These are phyloP conservation scores for Sextonia rubra DNA, from an alignment of 164 flowering plant genomes.

Conservation along the genomic window DNA sequence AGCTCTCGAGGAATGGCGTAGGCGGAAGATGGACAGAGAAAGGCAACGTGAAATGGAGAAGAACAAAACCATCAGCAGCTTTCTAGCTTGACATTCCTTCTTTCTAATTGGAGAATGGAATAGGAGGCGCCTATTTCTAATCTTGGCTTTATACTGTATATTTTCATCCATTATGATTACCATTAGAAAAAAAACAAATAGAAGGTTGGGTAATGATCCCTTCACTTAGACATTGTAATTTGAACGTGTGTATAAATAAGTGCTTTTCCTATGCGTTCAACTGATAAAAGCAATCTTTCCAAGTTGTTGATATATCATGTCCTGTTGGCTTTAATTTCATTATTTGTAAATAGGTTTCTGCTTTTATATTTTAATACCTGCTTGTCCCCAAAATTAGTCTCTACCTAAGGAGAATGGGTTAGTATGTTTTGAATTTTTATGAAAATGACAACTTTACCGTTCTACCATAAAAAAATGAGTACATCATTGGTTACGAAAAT, in stretches of 20 bases:
- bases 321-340: too few relatives aligned
- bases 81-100: slow-evolving; percentile 23
- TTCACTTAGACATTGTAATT: background rate
- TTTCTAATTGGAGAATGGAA: background rate
- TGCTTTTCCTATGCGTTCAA: background rate
- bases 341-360: too few relatives aligned
- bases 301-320: too few relatives aligned
- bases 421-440: too few relatives aligned
- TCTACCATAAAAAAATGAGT: too few relatives aligned
- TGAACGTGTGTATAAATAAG: background rate
- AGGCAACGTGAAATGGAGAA: slow-evolving; percentile 61
- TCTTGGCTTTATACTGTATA: background rate
- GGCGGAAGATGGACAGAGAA: slow-evolving; percentile 86
- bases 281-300: background rate
- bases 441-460: too few relatives aligned
- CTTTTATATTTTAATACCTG: too few relatives aligned
- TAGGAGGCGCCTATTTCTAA: background rate
- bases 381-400: too few relatives aligned
- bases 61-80: slow-evolving; percentile 41
- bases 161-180: background rate
- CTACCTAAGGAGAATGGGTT: too few relatives aligned
- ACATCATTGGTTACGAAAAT: too few relatives aligned
- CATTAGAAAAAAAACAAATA: too few relatives aligned
- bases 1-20: slow-evolving; percentile 99
- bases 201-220: background rate